A percentile compares a stretch with the other conserved stretches of the same genome.
phyloP scores from a whole-genome alignment of 192 early-diverging fungal genomes.

The Jimgerdemannia lactiflua region DNA sequence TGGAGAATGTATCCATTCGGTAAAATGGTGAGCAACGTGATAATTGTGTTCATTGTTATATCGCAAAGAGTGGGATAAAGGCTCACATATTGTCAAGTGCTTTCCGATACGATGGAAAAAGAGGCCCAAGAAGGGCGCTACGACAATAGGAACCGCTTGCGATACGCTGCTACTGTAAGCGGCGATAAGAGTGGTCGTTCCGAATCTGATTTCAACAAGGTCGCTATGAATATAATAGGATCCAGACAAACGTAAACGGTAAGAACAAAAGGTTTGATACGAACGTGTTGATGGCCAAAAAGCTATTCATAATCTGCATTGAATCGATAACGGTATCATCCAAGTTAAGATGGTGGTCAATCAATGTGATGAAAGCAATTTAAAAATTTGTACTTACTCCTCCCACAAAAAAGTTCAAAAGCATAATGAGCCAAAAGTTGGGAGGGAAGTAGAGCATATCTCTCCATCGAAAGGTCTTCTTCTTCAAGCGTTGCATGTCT shows the following conservation, averaged over 20 bases:
- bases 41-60: too few species aligned
- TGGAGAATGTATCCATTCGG: not conserved
- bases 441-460: conserved; percentile 50
- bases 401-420: conserved; percentile 56
- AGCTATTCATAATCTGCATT: conserved; percentile 15
- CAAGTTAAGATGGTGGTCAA: conserved; percentile 11
- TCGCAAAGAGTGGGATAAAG: not conserved
- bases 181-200: conserved; percentile 21
- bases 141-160: conserved; percentile 52
- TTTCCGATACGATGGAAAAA: conserved; percentile 53
- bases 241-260: too few species aligned
- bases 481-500: conserved; percentile 32
- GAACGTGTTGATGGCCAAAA: conserved; percentile 26
- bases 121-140: conserved; percentile 49
- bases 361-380: too few species aligned
- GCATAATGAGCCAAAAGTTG: conserved; percentile 55
- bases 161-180: conserved; percentile 38
- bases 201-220: conserved; percentile 34
- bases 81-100: conserved; percentile 41
- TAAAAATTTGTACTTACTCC: conserved; percentile 36
- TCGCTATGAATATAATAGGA: not conserved
- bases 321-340: not conserved
- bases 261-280: not conserved
- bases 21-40: not conserved
- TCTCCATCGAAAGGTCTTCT: conserved; percentile 51